These are phyloP conservation scores for Plasmodium fragile DNA, from an alignment of 169 alveolate species.

Conservation along the genomic window DNA sequence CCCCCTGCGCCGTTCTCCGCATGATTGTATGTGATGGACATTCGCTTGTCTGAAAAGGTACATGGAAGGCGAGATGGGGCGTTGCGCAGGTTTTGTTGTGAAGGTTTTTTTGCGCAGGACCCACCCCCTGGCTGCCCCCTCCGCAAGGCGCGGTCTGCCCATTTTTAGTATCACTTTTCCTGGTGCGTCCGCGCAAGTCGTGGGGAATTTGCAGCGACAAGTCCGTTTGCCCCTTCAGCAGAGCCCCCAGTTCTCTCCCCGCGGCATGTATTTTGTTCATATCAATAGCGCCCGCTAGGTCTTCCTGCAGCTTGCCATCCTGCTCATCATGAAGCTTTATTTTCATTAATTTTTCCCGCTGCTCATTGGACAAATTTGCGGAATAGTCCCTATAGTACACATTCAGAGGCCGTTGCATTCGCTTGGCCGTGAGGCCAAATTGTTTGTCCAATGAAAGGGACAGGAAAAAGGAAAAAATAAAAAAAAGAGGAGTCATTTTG, in stretches of 20 bases:
- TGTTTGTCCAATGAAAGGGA: slow-evolving; percentile 19
- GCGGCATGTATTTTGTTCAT: slow-evolving; percentile 24
- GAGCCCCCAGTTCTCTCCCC: slow-evolving; percentile 10
- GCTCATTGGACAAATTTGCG: slow-evolving; percentile 13
- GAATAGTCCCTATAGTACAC: slow-evolving; percentile 65
- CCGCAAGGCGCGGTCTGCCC: background rate
- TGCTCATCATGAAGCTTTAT: slow-evolving; percentile 3
- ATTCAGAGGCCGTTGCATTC: slow-evolving; percentile 39
- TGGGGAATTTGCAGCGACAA: slow-evolving; percentile 12
- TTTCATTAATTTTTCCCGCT: slow-evolving; percentile 43
- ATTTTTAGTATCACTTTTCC: slow-evolving; percentile 4
- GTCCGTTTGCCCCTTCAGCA: slow-evolving; percentile 21
- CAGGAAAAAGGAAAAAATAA: slow-evolving; percentile 1
- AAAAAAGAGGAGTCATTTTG: background rate
- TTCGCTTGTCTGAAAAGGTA: slow-evolving; percentile 13
- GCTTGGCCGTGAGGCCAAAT: background rate
- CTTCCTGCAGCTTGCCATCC: background rate
- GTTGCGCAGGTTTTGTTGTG: background rate
- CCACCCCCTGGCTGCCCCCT: background rate
- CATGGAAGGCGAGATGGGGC: background rate
- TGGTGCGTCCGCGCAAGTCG: slow-evolving; percentile 30
- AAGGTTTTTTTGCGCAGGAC: background rate
- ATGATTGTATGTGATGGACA: slow-evolving; percentile 37
- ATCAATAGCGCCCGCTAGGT: background rate
- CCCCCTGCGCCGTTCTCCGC: background rate